Conservation (phyloP, 2,329 filamentous ascomycete species). For the Aspergillus japonicus region DNA sequence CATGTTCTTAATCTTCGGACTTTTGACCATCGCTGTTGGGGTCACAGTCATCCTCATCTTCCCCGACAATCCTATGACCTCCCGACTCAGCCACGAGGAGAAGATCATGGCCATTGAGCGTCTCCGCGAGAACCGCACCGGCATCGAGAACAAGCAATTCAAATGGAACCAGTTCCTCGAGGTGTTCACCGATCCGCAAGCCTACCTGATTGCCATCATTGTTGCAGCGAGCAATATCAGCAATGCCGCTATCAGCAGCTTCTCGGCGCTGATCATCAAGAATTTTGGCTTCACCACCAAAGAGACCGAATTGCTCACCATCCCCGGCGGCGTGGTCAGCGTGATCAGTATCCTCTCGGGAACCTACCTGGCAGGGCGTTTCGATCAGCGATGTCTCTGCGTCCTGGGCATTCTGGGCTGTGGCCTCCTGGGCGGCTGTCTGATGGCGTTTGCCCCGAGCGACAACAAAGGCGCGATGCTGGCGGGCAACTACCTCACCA, state of each 20-base stretch:
- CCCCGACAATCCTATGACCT: conserved; percentile 44
- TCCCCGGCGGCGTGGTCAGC: conserved; percentile 43
- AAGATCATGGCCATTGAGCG: conserved; percentile 42
- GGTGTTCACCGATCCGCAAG: conserved; percentile 46
- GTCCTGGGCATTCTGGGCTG: conserved; percentile 41
- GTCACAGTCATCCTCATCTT: conserved; percentile 40
- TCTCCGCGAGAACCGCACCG: conserved; percentile 49
- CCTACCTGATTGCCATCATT: conserved; percentile 41
- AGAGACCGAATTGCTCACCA: conserved; percentile 44
- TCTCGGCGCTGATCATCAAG: conserved; percentile 43
- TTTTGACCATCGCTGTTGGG: conserved; percentile 43
- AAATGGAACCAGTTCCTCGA: conserved; percentile 49
- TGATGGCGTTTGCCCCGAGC: conserved; percentile 40
- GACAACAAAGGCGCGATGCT: conserved; percentile 40
- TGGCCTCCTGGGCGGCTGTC: conserved; percentile 44
- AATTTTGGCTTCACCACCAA: conserved; percentile 46
- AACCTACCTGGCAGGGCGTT: conserved; percentile 39
- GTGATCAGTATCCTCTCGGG: conserved; percentile 40
- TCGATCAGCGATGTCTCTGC: conserved; percentile 40
- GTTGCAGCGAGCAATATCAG: conserved; percentile 38
- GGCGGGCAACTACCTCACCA: conserved; percentile 44
- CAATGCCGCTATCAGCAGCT: conserved; percentile 46
- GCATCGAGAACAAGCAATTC: conserved; percentile 53
- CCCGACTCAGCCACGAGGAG: conserved; percentile 38
- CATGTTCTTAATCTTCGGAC: conserved; percentile 49